phyloP scores from a whole-genome alignment of 2,329 filamentous ascomycete species.

The Pseudocercospora fuligena region DNA sequence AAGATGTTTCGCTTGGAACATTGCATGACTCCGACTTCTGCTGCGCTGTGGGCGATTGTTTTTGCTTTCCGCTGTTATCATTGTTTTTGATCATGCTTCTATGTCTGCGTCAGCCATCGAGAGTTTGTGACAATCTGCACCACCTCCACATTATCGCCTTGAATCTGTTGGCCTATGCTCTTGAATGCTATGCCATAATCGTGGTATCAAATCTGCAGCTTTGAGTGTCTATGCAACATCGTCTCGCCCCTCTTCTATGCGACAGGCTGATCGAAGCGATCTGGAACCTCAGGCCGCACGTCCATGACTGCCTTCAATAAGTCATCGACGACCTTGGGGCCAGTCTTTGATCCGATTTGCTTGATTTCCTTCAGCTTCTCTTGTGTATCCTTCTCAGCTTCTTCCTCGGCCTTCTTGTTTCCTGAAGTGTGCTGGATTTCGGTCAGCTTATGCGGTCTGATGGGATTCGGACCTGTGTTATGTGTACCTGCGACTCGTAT shows the following conservation, averaged over 20 bases:
- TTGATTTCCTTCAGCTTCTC: conserved; percentile 81
- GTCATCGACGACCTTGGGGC: conserved; percentile 79
- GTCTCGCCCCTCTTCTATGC: neutral
- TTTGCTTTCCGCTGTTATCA: too few relatives aligned
- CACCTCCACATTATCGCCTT: neutral
- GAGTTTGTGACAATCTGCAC: too few relatives aligned
- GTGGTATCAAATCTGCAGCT: neutral
- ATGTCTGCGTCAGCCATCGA: too few relatives aligned
- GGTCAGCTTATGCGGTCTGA: neutral
- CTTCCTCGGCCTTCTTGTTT: conserved; percentile 73
- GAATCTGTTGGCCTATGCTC: neutral
- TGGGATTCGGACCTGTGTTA: neutral
- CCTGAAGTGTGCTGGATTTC: conserved; percentile 79
- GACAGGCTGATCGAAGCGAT: conserved; percentile 7
- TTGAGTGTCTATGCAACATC: neutral
- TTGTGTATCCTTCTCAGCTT: conserved; percentile 81
- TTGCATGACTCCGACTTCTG: neutral
- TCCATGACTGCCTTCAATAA: conserved; percentile 84
- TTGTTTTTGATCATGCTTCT: neutral
- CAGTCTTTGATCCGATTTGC: conserved; percentile 76
- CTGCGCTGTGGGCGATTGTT: neutral
- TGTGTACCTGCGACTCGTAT: conserved; percentile 76
- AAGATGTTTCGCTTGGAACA: too few relatives aligned
- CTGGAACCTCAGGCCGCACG: conserved; percentile 73
- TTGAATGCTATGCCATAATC: conserved; percentile 6